These are phyloP conservation scores for Mycena alexandri DNA, from an alignment of 768 basidiomycete genomes.

Conservation along the genomic window DNA sequence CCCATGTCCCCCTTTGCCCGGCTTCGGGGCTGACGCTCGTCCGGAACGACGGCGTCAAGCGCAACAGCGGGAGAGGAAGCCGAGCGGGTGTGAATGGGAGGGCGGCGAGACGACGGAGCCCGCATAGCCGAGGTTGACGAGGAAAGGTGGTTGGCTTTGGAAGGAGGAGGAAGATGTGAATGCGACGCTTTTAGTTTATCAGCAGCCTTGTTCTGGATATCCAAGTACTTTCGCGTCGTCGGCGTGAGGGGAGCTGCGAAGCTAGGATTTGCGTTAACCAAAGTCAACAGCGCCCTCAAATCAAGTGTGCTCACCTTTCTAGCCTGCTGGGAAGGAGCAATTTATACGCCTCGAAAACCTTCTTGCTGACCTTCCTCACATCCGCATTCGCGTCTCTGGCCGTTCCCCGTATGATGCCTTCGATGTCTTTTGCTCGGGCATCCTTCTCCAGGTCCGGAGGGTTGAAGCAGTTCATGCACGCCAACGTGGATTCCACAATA, in stretches of 20 bases:
- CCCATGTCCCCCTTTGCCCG: conserved; percentile 16
- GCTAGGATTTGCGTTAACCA: conserved; percentile 52
- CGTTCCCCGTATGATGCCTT: conserved; percentile 74
- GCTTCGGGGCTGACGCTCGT: conserved; percentile 11
- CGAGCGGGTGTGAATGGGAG: conserved; percentile 34
- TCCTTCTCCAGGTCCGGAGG: conserved; percentile 86
- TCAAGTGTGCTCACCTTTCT: conserved; percentile 60
- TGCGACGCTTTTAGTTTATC: conserved; percentile 18
- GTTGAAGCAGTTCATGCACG: conserved; percentile 80
- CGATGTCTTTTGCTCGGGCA: conserved; percentile 71
- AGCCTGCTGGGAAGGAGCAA: conserved; percentile 76
- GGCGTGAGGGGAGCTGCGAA: conserved; percentile 83
- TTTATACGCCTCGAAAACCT: conserved; percentile 83
- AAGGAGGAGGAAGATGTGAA: conserved; percentile 12
- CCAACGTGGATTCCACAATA: conserved; percentile 74
- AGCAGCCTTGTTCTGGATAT: conserved; percentile 53
- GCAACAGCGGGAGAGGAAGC: conserved; percentile 34
- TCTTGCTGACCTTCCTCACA: conserved; percentile 75
- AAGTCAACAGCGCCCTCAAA: neutral
- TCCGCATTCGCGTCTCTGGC: conserved; percentile 83
- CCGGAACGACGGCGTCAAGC: conserved; percentile 7
- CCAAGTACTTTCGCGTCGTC: conserved; percentile 81
- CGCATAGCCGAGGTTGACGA: conserved; percentile 34
- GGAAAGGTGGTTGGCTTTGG: conserved; percentile 31
- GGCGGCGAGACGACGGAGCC: conserved; percentile 24